Evolutionary conservation across 306 rosid species (phyloP).

Genomic region (Pyrus pyrifolia): DNA sequence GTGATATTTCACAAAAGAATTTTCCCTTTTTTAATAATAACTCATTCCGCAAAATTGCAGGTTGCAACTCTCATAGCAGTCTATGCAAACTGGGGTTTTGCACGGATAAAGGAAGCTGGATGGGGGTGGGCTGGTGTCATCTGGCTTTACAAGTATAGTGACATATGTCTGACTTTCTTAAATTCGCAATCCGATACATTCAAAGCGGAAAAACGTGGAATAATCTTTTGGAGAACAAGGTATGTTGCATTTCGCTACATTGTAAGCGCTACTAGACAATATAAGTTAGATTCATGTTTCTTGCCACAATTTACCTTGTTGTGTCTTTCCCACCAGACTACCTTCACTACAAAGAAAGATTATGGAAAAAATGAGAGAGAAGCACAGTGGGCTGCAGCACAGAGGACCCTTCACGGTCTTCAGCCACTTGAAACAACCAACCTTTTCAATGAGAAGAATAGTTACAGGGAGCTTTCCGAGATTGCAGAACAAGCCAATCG

Average conservation of each 20-base stretch:
- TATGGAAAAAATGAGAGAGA: slow-evolving; percentile 98
- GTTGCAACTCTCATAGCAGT: slow-evolving; percentile 87
- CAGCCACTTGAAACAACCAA: slow-evolving; percentile 73
- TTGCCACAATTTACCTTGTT: neutral
- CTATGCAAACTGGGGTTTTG: slow-evolving; percentile 78
- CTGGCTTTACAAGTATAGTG: slow-evolving; percentile 76
- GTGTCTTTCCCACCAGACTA: slow-evolving; percentile 52
- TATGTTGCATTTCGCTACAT: neutral
- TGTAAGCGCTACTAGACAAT: neutral
- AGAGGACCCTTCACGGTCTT: slow-evolving; percentile 95
- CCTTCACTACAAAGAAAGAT: slow-evolving; percentile 96
- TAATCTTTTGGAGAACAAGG: slow-evolving; percentile 96
- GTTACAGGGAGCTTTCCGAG: slow-evolving; percentile 90
- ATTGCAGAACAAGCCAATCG: slow-evolving; percentile 97
- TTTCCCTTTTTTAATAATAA: neutral
- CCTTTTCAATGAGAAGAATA: slow-evolving; percentile 56
- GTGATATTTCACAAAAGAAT: neutral
- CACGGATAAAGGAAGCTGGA: slow-evolving; percentile 72
- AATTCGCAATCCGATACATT: slow-evolving; percentile 78
- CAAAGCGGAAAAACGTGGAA: slow-evolving; percentile 94
- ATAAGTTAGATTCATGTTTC: neutral
- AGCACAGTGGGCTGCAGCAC: slow-evolving; percentile 99
- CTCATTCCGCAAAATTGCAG: slow-evolving; percentile 34
- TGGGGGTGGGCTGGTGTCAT: slow-evolving; percentile 99
- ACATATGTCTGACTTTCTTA: slow-evolving; percentile 72